Base-by-base conservation (phyloP, 2,329 filamentous ascomycete genomes). In the Cytospora chrysosperma region DNA sequence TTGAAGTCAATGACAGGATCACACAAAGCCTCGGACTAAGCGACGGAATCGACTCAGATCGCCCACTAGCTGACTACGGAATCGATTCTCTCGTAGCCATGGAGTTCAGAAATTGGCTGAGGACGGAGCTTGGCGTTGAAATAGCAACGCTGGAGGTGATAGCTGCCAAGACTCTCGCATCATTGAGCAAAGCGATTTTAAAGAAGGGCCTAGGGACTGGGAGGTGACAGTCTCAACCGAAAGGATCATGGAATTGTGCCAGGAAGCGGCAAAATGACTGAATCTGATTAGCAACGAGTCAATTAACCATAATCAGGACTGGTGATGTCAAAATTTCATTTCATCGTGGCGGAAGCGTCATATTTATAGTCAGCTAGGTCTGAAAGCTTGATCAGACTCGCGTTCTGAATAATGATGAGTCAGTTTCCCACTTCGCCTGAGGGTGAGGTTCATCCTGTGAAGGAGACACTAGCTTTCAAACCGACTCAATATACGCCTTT, bases 1-100 rank as follows among this genome's bases (percentile, higher is more conserved):
- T 52, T 52, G 49, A 52, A 52, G 49, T 52, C 49, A 52, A 52
- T 28, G 49, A 52, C 49, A 52, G 49, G 24, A 27, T 52, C 32
- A 54, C 28, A 34, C n/a, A 34, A 32, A n/a, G 52, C 28, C 28
- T 34, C 30, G 52, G 28, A 15, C 52, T 34, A 54, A 24, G 17
- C 52, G 28, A 54, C 30, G 49, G 43, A 3, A 15, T 64, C 32
- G 58, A 62, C 43, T 27, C 30, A 17, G 17, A 24, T 15, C 53
- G 65, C 49, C 49, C 61, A 12, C 47, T 63, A 40, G 21, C 40
- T 13, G 24, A 4, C 5, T 63, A 63, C 55, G 61, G 61, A 12
- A 50, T 63, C 13, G 61, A 63, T 43, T 63, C 61, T 10, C 55
- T 63, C 30, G 61, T 37, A 4, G 61, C 61, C 13, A 47, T 63